phyloP scores from a whole-genome alignment of 257 asterid species.

The Verbena officinalis region DNA sequence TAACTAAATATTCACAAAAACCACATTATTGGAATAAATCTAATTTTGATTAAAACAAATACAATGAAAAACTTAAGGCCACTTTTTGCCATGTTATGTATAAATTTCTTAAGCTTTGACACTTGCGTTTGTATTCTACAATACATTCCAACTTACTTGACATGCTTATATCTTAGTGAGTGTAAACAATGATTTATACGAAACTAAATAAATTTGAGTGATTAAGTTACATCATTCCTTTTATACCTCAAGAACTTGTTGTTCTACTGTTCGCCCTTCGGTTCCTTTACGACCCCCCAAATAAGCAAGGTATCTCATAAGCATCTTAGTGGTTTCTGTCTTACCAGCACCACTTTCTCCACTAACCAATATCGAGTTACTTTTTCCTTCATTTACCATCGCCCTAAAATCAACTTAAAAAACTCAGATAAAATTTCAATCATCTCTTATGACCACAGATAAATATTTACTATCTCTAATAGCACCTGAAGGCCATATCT shows the following conservation, averaged over 20 bases:
- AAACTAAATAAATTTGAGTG: conserved; percentile 10
- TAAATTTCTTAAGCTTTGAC: conserved; percentile 10
- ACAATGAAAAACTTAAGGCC: background rate
- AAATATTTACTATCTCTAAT: conserved; percentile 15
- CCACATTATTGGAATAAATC: conserved; percentile 8
- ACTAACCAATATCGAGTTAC: conserved; percentile 92
- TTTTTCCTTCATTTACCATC: conserved; percentile 84
- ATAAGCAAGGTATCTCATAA: conserved; percentile 94
- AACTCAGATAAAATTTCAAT: conserved; percentile 37
- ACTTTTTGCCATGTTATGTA: background rate
- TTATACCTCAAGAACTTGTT: conserved; percentile 94
- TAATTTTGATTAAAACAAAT: conserved; percentile 8
- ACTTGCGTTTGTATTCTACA: background rate
- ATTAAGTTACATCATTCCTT: too few species aligned
- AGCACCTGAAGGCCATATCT: conserved; percentile 84
- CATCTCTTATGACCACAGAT: conserved; percentile 21
- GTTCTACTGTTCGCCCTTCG: conserved; percentile 96
- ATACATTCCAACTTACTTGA: background rate
- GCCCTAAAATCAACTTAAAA: conserved; percentile 59
- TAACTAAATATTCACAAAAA: conserved; percentile 15
- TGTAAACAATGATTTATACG: background rate
- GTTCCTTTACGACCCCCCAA: conserved; percentile 96
- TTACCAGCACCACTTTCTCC: conserved; percentile 99
- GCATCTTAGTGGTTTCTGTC: conserved; percentile 99
- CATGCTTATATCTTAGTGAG: background rate